phyloP scores from a whole-genome alignment of 2,329 filamentous ascomycete genomes.

The Nemania diffusa region DNA sequence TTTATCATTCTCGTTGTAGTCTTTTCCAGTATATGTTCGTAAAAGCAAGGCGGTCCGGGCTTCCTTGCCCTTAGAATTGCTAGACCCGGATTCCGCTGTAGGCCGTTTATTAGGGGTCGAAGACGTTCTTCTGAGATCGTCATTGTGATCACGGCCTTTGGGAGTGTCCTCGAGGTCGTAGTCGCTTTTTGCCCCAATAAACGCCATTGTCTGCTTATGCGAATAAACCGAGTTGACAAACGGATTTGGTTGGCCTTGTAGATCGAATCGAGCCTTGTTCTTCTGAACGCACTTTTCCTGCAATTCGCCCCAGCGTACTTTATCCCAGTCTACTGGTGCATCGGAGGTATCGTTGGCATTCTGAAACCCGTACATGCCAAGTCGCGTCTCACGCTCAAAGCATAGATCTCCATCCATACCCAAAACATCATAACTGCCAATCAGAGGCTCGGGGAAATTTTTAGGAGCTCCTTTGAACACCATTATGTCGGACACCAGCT shows the following conservation, averaged over 20 bases:
- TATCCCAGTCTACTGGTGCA: slow-evolving; percentile 66
- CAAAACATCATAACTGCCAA: slow-evolving; percentile 71
- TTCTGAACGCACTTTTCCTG: slow-evolving; percentile 72
- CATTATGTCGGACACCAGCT: slow-evolving; percentile 68
- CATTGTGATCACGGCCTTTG: slow-evolving; percentile 31
- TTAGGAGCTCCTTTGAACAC: slow-evolving; percentile 71
- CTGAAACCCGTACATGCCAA: slow-evolving; percentile 72
- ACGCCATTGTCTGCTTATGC: slow-evolving; percentile 37
- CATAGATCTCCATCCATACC: slow-evolving; percentile 72
- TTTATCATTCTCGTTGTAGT: slow-evolving; percentile 82
- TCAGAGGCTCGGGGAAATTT: slow-evolving; percentile 67
- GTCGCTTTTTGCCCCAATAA: slow-evolving; percentile 34
- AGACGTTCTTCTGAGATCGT: slow-evolving; percentile 32
- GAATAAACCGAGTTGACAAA: slow-evolving; percentile 56
- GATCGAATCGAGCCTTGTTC: slow-evolving; percentile 73
- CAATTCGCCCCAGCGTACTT: slow-evolving; percentile 75
- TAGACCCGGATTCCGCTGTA: slow-evolving; percentile 19
- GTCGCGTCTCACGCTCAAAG: slow-evolving; percentile 75
- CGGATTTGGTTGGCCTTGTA: slow-evolving; percentile 55
- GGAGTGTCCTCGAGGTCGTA: slow-evolving; percentile 27
- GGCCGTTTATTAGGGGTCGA: slow-evolving; percentile 2
- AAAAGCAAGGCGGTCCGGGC: slow-evolving; percentile 78
- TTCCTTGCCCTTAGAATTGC: slow-evolving; percentile 49
- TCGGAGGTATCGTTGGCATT: slow-evolving; percentile 60
- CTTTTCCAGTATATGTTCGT: slow-evolving; percentile 78